Evolutionary conservation across 1,284 basidiomycete genomes (phyloP).

Genomic region (Xerocomus amazonicus): DNA sequence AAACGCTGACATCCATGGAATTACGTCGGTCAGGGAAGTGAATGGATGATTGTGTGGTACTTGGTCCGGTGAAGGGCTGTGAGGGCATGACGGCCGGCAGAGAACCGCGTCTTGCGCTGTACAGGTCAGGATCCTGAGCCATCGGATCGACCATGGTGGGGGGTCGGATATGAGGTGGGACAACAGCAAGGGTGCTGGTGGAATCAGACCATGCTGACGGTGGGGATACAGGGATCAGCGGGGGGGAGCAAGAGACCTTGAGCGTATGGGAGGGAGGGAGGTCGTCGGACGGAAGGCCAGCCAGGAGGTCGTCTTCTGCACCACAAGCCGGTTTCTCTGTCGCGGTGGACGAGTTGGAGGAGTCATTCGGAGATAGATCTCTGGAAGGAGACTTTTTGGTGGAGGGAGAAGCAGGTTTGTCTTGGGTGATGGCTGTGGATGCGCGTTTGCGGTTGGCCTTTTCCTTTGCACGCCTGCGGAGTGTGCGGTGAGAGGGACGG

Average conservation of each 20-base stretch:
- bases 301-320: slow-evolving; percentile 13
- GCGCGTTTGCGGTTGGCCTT: slow-evolving; percentile 42
- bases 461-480: slow-evolving; percentile 72
- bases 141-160: slow-evolving; percentile 10
- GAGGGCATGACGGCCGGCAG: slow-evolving; percentile 44
- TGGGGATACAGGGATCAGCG: slow-evolving; percentile 37
- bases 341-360: slow-evolving; percentile 30
- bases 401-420: slow-evolving; percentile 11
- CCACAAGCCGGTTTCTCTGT: slow-evolving; percentile 25
- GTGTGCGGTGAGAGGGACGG: slow-evolving; percentile 6
- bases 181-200: slow-evolving; percentile 31
- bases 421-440: slow-evolving; percentile 13
- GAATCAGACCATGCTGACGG: slow-evolving; percentile 39
- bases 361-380: slow-evolving; percentile 31
- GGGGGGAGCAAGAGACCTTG: slow-evolving; percentile 34
- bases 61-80: slow-evolving; percentile 34
- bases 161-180: slow-evolving; percentile 22
- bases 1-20: slow-evolving; percentile 58
- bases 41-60: slow-evolving; percentile 12
- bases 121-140: slow-evolving; percentile 25
- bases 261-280: slow-evolving; percentile 34
- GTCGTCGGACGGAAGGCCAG: slow-evolving; percentile 3
- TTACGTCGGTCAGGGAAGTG: slow-evolving; percentile 44
- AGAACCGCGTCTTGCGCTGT: slow-evolving; percentile 43
- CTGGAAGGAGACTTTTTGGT: slow-evolving; percentile 17